A percentile compares a stretch with the other conserved stretches of the same genome.
Evolutionary conservation across 2,329 filamentous ascomycete species (phyloP).

Genomic region (Neofusicoccum sp.): DNA sequence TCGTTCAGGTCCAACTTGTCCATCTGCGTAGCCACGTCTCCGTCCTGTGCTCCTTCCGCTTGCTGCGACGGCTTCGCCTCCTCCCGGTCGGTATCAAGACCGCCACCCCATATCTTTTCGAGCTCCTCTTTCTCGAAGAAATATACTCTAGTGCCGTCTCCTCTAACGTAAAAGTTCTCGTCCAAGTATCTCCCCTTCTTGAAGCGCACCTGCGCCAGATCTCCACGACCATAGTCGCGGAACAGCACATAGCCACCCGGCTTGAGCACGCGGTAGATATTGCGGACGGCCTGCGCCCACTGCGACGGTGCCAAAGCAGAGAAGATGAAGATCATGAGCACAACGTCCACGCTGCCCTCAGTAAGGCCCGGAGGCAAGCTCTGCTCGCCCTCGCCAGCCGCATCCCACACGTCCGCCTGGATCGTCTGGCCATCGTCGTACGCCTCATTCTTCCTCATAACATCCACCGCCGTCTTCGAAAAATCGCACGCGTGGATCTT

Average conservation of each 20-base stretch:
- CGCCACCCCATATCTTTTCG: slow-evolving; percentile 72
- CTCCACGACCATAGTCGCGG: slow-evolving; percentile 93
- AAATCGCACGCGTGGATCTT: slow-evolving; percentile 95
- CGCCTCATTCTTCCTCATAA: slow-evolving; percentile 79
- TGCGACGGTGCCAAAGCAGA: slow-evolving; percentile 83
- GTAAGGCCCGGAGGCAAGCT: slow-evolving; percentile 73
- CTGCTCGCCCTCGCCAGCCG: slow-evolving; percentile 58
- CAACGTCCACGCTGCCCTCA: slow-evolving; percentile 84
- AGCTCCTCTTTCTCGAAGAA: slow-evolving; percentile 93
- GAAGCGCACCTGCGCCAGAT: slow-evolving; percentile 94
- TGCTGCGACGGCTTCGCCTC: background rate
- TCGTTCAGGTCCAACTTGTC: slow-evolving; percentile 18
- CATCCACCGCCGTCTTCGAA: slow-evolving; percentile 89
- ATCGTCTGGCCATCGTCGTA: slow-evolving; percentile 72
- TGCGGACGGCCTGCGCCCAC: slow-evolving; percentile 80
- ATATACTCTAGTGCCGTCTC: slow-evolving; percentile 94
- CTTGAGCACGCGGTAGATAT: slow-evolving; percentile 81
- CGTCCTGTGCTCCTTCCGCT: slow-evolving; percentile 17
- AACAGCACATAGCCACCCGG: slow-evolving; percentile 93
- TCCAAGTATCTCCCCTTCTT: slow-evolving; percentile 92
- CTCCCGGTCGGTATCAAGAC: background rate
- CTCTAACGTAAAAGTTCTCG: slow-evolving; percentile 96
- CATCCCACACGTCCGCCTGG: slow-evolving; percentile 94
- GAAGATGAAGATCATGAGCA: slow-evolving; percentile 96
- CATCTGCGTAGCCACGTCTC: slow-evolving; percentile 29